Evolutionary conservation across 768 basidiomycete species (phyloP).

Genomic region (Mycena sanguinolenta): DNA sequence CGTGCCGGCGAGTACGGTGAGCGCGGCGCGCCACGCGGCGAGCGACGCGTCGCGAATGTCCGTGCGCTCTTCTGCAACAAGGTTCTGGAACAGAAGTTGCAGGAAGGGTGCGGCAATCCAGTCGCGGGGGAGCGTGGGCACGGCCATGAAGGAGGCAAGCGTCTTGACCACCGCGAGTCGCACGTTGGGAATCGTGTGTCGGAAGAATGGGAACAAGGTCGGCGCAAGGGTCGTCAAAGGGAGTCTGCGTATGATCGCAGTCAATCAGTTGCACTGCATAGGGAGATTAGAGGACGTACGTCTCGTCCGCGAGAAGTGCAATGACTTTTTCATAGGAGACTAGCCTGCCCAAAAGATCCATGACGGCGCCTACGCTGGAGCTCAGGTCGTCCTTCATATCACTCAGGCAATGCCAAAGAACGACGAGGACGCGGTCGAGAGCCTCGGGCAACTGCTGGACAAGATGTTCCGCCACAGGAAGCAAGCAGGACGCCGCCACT

Average conservation of each 20-base stretch:
- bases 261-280: constrained; percentile 19
- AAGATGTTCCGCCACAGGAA: constrained; percentile 88
- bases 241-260: constrained; percentile 58
- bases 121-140: constrained; percentile 76
- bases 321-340: constrained; percentile 87
- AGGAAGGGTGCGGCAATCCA: constrained; percentile 88
- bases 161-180: constrained; percentile 94
- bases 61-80: constrained; percentile 89
- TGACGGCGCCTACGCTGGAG: constrained; percentile 95
- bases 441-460: constrained; percentile 82
- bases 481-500: constrained; percentile 91
- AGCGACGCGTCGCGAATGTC: constrained; percentile 87
- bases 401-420: constrained; percentile 90
- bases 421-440: constrained; percentile 79
- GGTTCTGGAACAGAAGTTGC: constrained; percentile 91
- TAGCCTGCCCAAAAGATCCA: constrained; percentile 97
- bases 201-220: constrained; percentile 94
- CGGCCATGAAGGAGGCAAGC: constrained; percentile 86
- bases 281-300: constrained; percentile 64
- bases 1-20: constrained; percentile 64
- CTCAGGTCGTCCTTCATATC: constrained; percentile 97
- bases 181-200: constrained; percentile 95
- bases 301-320: constrained; percentile 74
- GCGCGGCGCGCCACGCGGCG: constrained; percentile 78
- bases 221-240: constrained; percentile 88